Conservation (phyloP, 2,329 filamentous ascomycete genomes). For the Hypoxylon sp. region DNA sequence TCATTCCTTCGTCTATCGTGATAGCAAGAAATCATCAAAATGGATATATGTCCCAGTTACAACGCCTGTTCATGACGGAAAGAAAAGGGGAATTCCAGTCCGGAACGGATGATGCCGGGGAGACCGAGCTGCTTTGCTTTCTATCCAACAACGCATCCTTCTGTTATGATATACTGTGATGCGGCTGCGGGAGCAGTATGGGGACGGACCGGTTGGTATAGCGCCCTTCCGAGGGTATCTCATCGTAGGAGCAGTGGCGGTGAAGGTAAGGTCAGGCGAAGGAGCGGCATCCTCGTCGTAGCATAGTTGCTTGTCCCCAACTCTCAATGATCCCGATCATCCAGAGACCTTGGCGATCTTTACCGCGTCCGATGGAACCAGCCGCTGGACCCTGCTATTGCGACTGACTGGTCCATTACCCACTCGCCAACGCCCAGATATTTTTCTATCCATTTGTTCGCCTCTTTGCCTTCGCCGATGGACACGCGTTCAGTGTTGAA, state of each 20-base stretch:
- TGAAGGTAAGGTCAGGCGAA: conserved; percentile 7
- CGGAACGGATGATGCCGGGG: conserved; percentile 7
- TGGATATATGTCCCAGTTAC: conserved; percentile 39
- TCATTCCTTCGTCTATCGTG: conserved; percentile 38
- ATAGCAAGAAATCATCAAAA: conserved; percentile 34
- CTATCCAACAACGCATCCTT: conserved; percentile 4
- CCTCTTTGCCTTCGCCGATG: conserved; percentile 82
- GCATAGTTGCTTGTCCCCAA: background rate
- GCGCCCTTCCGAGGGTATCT: background rate
- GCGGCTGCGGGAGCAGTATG: background rate
- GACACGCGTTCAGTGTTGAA: conserved; percentile 87
- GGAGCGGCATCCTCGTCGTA: background rate
- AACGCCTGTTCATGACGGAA: conserved; percentile 40
- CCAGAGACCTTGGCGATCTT: conserved; percentile 42
- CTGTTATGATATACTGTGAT: background rate
- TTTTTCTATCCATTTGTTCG: conserved; percentile 90
- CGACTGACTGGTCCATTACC: conserved; percentile 97
- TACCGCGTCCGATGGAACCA: conserved; percentile 93
- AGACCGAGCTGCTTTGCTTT: conserved; percentile 8
- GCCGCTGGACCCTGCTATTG: conserved; percentile 85
- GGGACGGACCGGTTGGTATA: conserved; percentile 1
- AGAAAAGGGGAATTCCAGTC: conserved; percentile 22
- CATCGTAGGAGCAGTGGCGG: background rate
- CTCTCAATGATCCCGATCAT: conserved; percentile 5
- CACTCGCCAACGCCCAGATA: conserved; percentile 96